These are phyloP conservation scores for Vaccinium corymbosum DNA, from an alignment of 148 eudicot species.

Conservation along the genomic window DNA sequence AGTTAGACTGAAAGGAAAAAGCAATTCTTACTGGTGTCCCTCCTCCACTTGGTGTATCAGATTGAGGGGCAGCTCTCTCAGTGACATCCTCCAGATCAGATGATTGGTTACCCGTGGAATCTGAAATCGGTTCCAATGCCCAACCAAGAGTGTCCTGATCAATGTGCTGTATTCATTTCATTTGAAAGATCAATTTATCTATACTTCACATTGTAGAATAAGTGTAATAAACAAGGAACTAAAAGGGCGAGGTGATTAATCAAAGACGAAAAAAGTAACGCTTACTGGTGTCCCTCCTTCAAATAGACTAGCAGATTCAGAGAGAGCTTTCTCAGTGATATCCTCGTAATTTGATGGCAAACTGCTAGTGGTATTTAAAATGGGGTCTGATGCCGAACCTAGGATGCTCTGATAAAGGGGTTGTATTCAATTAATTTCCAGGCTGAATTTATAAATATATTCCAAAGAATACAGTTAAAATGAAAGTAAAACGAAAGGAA, in stretches of 20 bases:
- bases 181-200: not conserved
- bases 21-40: constrained; percentile 6
- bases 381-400: not conserved
- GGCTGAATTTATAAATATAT: not conserved
- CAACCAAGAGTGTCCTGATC: not conserved
- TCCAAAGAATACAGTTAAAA: not conserved
- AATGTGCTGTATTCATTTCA: not conserved
- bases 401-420: not conserved
- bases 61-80: not conserved
- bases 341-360: not conserved
- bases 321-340: not conserved
- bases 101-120: not conserved
- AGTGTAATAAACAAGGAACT: not conserved
- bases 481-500: not conserved
- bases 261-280: not conserved
- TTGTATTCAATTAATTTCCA: not conserved
- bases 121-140: not conserved
- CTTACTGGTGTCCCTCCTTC: not conserved
- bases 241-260: not conserved
- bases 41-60: not conserved
- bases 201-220: not conserved
- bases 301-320: not conserved
- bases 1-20: not conserved
- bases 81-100: not conserved
- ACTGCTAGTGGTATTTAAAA: not conserved